Evolutionary conservation across 2,329 filamentous ascomycete species (phyloP).

Genomic region (Cladophialophora carrionii): DNA sequence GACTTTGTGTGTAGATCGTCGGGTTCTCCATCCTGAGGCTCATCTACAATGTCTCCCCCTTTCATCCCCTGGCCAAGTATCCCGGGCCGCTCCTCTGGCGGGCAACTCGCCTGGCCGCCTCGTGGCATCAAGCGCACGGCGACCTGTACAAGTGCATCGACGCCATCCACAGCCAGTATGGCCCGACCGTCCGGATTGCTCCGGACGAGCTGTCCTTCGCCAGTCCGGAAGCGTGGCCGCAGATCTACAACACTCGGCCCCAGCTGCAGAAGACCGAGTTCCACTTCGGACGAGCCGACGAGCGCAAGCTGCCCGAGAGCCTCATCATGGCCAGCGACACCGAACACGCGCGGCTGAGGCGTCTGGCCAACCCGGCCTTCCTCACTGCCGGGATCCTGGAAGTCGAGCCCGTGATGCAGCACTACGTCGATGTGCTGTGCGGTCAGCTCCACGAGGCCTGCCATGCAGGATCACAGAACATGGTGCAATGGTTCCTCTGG

Average conservation of each 20-base stretch:
- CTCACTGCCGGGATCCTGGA: slow-evolving; percentile 48
- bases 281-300: slow-evolving; percentile 20
- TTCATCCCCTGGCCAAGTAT: slow-evolving; percentile 25
- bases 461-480: slow-evolving; percentile 19
- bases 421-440: slow-evolving; percentile 29
- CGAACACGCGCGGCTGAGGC: slow-evolving; percentile 41
- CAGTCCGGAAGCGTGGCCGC: slow-evolving; percentile 40
- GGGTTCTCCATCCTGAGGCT: slow-evolving; percentile 5
- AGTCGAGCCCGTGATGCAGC: slow-evolving; percentile 41
- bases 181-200: slow-evolving; percentile 41
- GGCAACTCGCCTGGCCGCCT: slow-evolving; percentile 25
- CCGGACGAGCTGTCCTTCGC: slow-evolving; percentile 42
- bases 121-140: slow-evolving; percentile 24
- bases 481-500: slow-evolving; percentile 44
- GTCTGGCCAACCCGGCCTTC: slow-evolving; percentile 47
- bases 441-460: slow-evolving; percentile 12
- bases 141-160: slow-evolving; percentile 25
- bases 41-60: slow-evolving; percentile 24
- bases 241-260: slow-evolving; percentile 41
- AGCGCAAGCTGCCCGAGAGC: slow-evolving; percentile 19
- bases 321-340: slow-evolving; percentile 25
- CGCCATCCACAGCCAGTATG: slow-evolving; percentile 41
- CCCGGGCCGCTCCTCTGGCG: slow-evolving; percentile 25
- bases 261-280: slow-evolving; percentile 24
- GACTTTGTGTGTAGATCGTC: neutral